Evolutionary conservation across 805 yeast species (phyloP), one percentile per base, ranked within the genome.

Genomic region (Lachancea kluyveri): DNA sequence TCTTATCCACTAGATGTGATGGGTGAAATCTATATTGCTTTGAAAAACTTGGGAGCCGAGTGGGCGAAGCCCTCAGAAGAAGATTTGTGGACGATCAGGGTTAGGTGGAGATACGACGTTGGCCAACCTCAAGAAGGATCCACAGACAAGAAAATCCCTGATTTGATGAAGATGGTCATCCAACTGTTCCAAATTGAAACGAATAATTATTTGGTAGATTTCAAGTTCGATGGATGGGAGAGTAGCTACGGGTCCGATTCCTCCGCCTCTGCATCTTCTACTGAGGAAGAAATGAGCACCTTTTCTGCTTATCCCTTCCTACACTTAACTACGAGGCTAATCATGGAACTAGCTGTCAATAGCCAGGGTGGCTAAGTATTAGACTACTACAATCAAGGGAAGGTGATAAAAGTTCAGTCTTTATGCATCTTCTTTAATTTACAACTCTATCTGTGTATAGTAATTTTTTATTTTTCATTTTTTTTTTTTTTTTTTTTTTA

Each of bases 181-280:
- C 98, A 92, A 57, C 68, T 92, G 37, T 92, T 90, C 61, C 96
- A 90, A 56, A 68, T 92, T 41, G 98, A 92, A 54, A 95, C 95
- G 26, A 90, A 92, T 59, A 90, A 90, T 54, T 92, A 92, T 52
- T 67, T 92, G 31, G 97, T 92, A 7, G 98, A 92, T 59, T 92
- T 92, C 67, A 92, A 92, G 60, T 92, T 90, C 54, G 97, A 90
- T 56, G 97, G 97, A 1, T 90, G 96, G 95, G 96, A 88, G 52
- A 68, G 62, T 30, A 59, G 60, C 17, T 60, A 53, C 28, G 62
- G 58, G 13, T 52, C 58, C 1, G 64, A 54, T 8, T 36, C 50
- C 5, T 37, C 46, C 23, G 45, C 51, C 30, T 45, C 53, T n/a
- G 48, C 51, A 24, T 41, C 43, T 2, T 41, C 54, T 3, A 42